A percentile compares a stretch with the other conserved stretches of the same genome.
These are phyloP conservation scores for Ceratobasidium sp. DNA, from an alignment of 1,284 basidiomycete genomes.

Conservation along the genomic window DNA sequence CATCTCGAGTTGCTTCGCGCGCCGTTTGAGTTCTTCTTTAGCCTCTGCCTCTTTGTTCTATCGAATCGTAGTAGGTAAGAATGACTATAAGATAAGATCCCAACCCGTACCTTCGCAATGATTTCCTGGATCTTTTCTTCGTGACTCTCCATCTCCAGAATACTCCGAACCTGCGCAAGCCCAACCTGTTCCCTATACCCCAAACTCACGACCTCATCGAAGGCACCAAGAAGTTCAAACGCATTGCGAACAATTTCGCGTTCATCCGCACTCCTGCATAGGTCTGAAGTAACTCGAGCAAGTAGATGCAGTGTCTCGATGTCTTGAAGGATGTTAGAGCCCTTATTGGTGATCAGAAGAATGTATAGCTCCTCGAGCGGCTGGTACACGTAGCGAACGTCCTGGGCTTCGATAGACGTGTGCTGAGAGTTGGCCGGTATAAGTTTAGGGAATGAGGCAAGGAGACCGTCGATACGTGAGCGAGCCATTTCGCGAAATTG, in stretches of 20 bases:
- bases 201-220: constrained; percentile 96
- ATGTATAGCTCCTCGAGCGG: constrained; percentile 99
- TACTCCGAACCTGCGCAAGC: constrained; percentile 90
- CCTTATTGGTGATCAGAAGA: constrained; percentile 97
- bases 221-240: constrained; percentile 96
- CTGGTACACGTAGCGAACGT: constrained; percentile 98
- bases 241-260: constrained; percentile 91
- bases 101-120: constrained; percentile 82
- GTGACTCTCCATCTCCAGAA: constrained; percentile 98
- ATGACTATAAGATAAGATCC: constrained; percentile 18
- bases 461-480: constrained; percentile 93
- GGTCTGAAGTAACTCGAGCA: constrained; percentile 92
- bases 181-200: constrained; percentile 96
- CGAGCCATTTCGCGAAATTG: constrained; percentile 96
- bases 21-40: constrained; percentile 98
- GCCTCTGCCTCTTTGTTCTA: constrained; percentile 99
- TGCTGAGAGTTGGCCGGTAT: constrained; percentile 97
- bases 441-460: constrained; percentile 97
- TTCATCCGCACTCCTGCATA: constrained; percentile 90
- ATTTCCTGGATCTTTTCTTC: constrained; percentile 99
- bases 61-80: constrained; percentile 18
- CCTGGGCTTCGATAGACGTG: constrained; percentile 92
- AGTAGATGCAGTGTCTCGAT: constrained; percentile 97
- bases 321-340: constrained; percentile 98
- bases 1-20: constrained; percentile 98